Base-by-base conservation (phyloP, 225 moss, liverwort and hornwort species). In the Polytrichum formosum region DNA sequence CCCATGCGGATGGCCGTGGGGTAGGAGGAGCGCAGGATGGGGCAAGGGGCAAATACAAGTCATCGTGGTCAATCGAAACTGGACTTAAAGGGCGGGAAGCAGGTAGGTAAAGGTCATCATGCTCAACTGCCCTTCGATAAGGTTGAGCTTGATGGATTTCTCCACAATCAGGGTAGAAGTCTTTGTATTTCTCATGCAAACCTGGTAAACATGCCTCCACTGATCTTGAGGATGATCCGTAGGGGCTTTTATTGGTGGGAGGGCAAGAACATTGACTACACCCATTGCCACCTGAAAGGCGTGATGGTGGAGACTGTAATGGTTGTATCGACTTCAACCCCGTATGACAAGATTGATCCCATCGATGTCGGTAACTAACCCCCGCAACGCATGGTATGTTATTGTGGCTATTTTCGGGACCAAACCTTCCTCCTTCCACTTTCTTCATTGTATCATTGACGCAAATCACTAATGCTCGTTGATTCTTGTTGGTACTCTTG, bases 101-200 rank as follows among this genome's bases (percentile, higher is more conserved):
- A 55, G 86, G 85, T 29, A 85, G 67, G 35, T 76, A 81, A 56
- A 85, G 81, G 79, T 85, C 81, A 54, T 81, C 71, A 31, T 85
- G 58, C 56, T 85, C 81, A 46, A 76, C 58, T 62, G 72, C 28
- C 64, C 70, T 62, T 71, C 28, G 70, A 46, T 76, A 72, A 66
- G 54, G 58, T 56, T 61, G 74, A 17, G 78, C 71, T 55, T 78
- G 74, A 54, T 85, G 85, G 25, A 25, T 72, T 22, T 81, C 81
- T 72, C 29, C 73, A 29, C 81, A 81, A 23, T 79, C 76, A 61
- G 68, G 59, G 33, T 81, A 79, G 54, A 69, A 81, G 30, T 74
- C 81, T 73, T 54, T 72, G 63, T 82, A 74, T 7, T 76, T 74
- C 60, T 82, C 66, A 54, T 85, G 81, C 25, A 85, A 71, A 71